phyloP scores from a whole-genome alignment of 352 stramenopile species.

The Globisporangium canariense region DNA sequence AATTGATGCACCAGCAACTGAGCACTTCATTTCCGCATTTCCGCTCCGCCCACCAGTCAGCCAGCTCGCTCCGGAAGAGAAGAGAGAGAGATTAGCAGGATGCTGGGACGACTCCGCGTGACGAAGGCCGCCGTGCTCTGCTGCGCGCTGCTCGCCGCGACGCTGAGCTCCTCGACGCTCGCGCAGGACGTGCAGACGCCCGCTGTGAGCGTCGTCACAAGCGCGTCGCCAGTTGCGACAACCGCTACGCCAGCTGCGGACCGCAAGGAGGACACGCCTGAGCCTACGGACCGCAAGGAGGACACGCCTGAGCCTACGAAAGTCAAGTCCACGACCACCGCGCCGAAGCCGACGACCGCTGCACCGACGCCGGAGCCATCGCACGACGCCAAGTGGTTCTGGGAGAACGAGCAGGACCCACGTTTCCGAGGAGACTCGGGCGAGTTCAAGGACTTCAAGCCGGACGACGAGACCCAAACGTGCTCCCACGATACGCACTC shows the following conservation, averaged over 20 bases:
- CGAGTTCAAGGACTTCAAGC: constrained; percentile 51
- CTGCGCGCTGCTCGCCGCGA: constrained; percentile 12
- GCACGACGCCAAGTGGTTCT: constrained; percentile 61
- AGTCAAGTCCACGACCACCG: background rate
- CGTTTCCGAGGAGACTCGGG: constrained; percentile 39
- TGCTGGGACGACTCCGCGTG: constrained; percentile 11
- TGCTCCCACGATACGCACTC: constrained; percentile 65
- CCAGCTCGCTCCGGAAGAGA: constrained; percentile 5
- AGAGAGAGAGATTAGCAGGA: constrained; percentile 6
- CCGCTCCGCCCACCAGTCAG: background rate
- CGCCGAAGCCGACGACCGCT: background rate
- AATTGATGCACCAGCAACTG: background rate
- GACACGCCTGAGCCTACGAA: background rate
- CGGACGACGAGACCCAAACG: constrained; percentile 58
- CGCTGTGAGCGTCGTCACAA: background rate
- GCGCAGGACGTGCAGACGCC: constrained; percentile 4
- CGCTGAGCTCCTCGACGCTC: constrained; percentile 8
- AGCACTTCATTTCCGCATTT: constrained; percentile 14
- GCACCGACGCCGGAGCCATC: background rate
- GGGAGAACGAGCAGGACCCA: constrained; percentile 53
- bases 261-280: background rate
- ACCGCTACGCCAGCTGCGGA: background rate
- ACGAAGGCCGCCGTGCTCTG: constrained; percentile 12
- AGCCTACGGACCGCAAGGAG: background rate
- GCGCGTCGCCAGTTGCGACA: background rate